phyloP scores from a whole-genome alignment of 1,139 yeast genomes.

The Pichia sp. region DNA sequence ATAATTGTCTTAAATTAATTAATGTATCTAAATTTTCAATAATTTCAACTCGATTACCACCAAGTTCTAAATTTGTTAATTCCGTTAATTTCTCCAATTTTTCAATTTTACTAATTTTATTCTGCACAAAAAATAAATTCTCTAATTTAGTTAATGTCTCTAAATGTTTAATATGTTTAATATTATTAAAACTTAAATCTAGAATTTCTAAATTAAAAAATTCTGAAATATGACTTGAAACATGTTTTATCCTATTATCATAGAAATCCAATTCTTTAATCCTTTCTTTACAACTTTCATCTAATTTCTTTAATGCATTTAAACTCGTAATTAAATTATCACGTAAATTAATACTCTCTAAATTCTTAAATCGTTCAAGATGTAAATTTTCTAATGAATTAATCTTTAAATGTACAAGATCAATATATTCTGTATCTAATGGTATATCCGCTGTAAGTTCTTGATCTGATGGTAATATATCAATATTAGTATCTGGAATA shows the following conservation, averaged over 20 bases:
- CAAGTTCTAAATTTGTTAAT: conserved; percentile 76
- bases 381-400: conserved; percentile 59
- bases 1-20: conserved; percentile 60
- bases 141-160: conserved; percentile 57
- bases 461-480: conserved; percentile 39
- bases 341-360: conserved; percentile 66
- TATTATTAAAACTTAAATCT: conserved; percentile 87
- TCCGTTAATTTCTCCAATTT: conserved; percentile 53
- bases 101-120: conserved; percentile 69
- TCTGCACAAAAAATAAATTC: conserved; percentile 81
- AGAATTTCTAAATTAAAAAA: conserved; percentile 53
- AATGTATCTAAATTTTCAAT: conserved; percentile 56
- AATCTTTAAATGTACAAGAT: conserved; percentile 75
- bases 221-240: conserved; percentile 60
- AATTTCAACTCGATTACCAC: conserved; percentile 74
- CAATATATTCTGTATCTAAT: conserved; percentile 60
- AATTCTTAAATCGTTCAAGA: conserved; percentile 49
- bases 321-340: conserved; percentile 77
- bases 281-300: conserved; percentile 36
- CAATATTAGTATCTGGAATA: conserved; percentile 49
- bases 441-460: conserved; percentile 62
- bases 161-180: conserved; percentile 78
- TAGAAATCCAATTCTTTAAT: conserved; percentile 82
- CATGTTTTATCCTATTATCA: conserved; percentile 86
- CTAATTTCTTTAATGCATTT: conserved; percentile 59